Conservation (phyloP, 305 asterid genomes). For the Fraxinus latifolia region DNA sequence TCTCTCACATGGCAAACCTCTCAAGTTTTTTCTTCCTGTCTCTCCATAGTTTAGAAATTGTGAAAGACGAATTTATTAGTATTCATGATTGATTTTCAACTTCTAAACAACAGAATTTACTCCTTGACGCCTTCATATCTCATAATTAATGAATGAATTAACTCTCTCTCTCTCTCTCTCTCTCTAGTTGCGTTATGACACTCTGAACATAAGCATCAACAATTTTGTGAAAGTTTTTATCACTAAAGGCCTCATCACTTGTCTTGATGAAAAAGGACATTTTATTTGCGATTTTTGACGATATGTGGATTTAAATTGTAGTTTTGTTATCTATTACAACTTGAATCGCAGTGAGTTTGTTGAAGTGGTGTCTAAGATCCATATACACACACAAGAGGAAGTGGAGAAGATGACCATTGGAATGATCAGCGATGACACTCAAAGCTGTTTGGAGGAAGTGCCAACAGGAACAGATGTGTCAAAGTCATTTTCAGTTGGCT, state of each 20-base stretch:
- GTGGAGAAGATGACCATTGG: conserved; percentile 83
- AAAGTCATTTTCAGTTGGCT: conserved; percentile 74
- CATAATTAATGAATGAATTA: too few relatives aligned
- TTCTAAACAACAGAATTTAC: not conserved
- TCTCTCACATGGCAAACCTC: conserved; percentile 14
- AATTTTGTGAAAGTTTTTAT: too few relatives aligned
- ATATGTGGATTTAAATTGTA: not conserved
- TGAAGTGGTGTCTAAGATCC: conserved; percentile 82
- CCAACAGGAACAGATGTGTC: conserved; percentile 54
- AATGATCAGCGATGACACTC: conserved; percentile 76
- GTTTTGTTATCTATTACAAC: not conserved
- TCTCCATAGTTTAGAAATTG: not conserved
- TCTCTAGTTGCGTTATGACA: too few relatives aligned
- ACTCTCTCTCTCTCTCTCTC: too few relatives aligned
- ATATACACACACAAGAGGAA: conserved; percentile 81
- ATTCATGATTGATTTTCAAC: not conserved
- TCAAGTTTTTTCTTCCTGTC: not conserved
- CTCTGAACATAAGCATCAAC: too few relatives aligned
- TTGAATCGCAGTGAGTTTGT: conserved; percentile 66
- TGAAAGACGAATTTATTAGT: not conserved
- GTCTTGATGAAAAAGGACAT: too few relatives aligned
- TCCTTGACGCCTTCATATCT: not conserved
- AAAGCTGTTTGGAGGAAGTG: conserved; percentile 90
- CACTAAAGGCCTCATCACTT: too few relatives aligned
- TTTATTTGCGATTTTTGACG: not conserved